Evolutionary conservation across 768 basidiomycete species (phyloP).

Genomic region (Suillus clintonianus): DNA sequence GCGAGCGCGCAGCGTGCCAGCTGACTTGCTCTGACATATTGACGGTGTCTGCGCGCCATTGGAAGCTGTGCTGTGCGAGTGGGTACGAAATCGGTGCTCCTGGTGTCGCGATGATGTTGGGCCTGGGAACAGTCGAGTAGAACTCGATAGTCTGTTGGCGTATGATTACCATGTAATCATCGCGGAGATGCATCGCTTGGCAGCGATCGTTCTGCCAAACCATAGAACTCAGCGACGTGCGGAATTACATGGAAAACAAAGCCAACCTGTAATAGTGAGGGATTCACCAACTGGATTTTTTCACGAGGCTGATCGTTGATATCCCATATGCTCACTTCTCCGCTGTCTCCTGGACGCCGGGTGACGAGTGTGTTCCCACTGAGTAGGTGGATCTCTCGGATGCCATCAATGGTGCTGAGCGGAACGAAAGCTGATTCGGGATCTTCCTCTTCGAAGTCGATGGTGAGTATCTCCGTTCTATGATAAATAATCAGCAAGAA

Average conservation of each 20-base stretch:
- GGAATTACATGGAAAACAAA: background rate
- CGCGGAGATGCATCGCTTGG: conserved; percentile 44
- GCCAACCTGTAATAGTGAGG: conserved; percentile 32
- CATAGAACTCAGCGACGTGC: conserved; percentile 2
- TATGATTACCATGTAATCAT: conserved; percentile 47
- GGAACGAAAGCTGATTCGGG: conserved; percentile 41
- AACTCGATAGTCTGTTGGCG: conserved; percentile 44
- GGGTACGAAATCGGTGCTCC: conserved; percentile 40
- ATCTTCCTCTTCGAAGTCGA: conserved; percentile 37
- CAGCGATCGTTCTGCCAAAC: conserved; percentile 37
- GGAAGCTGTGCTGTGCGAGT: conserved; percentile 48
- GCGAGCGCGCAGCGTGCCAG: conserved; percentile 15
- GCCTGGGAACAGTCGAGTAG: conserved; percentile 37
- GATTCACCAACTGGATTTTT: conserved; percentile 38
- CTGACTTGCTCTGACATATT: conserved; percentile 38
- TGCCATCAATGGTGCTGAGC: conserved; percentile 31
- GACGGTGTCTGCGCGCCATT: conserved; percentile 58
- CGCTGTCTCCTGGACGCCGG: conserved; percentile 25
- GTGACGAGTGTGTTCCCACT: conserved; percentile 41
- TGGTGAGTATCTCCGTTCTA: conserved; percentile 45
- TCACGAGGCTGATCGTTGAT: conserved; percentile 30
- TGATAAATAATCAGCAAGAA: background rate
- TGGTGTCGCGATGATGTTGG: conserved; percentile 14
- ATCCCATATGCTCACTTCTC: conserved; percentile 40
- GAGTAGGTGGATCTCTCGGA: conserved; percentile 37